These are phyloP conservation scores for Verticillium albo-atrum DNA, from an alignment of 2,329 filamentous ascomycete species.

Conservation along the genomic window DNA sequence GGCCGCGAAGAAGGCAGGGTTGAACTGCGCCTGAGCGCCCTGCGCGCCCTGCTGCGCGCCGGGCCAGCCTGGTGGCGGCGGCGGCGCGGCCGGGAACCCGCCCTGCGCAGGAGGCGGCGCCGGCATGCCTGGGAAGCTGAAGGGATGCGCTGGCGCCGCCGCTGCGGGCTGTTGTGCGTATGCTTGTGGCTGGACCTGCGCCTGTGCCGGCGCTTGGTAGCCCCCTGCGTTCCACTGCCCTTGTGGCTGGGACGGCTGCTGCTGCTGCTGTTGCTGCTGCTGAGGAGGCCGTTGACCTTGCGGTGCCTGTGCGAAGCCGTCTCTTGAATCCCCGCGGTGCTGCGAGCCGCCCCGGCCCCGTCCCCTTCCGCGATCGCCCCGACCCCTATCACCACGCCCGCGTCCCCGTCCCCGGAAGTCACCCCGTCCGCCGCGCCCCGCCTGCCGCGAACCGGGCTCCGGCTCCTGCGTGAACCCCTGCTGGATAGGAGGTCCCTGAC, in stretches of 20 bases:
- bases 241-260: conserved; percentile 16
- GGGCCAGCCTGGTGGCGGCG: conserved; percentile 33
- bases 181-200: background rate
- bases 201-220: background rate
- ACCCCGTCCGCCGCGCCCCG: conserved; percentile 34
- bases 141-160: conserved; percentile 24
- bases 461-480: conserved; percentile 39
- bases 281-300: conserved; percentile 23
- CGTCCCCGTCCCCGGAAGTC: conserved; percentile 41
- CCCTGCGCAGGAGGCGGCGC: conserved; percentile 25
- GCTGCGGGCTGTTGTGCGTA: background rate
- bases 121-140: conserved; percentile 37
- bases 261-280: conserved; percentile 22
- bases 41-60: conserved; percentile 21
- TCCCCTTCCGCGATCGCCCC: conserved; percentile 31
- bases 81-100: conserved; percentile 31
- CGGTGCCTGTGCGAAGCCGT: conserved; percentile 32
- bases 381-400: conserved; percentile 29
- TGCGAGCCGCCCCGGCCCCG: conserved; percentile 26
- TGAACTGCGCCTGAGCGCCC: conserved; percentile 43
- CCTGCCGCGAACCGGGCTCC: conserved; percentile 19
- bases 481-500: conserved; percentile 40
- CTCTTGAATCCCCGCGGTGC: conserved; percentile 27
- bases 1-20: conserved; percentile 53
- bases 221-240: background rate